A percentile compares a stretch with the other conserved stretches of the same genome.
Conservation (phyloP, 2,329 filamentous ascomycete species). For the Trichoderma aggressivum region DNA sequence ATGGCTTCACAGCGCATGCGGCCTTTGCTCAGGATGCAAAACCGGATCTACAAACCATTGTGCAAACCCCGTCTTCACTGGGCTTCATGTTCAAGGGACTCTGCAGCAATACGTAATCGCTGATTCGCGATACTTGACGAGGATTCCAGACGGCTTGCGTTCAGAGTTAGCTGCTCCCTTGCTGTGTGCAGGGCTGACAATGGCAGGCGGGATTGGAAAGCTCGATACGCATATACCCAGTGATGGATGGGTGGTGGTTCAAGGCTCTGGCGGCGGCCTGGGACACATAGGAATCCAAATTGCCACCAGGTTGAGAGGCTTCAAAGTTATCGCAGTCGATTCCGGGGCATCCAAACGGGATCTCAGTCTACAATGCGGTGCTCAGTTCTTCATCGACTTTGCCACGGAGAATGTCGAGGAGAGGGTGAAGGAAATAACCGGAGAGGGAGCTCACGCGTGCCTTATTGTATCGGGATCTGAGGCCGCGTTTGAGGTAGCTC, state of each 20-base stretch:
- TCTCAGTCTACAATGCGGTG: conserved; percentile 26
- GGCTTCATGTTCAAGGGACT: conserved; percentile 34
- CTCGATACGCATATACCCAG: conserved; percentile 18
- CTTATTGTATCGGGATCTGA: conserved; percentile 29
- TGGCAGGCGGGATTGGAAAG: conserved; percentile 30
- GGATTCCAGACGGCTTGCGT: conserved; percentile 24
- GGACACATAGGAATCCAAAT: conserved; percentile 35
- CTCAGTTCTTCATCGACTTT: conserved; percentile 30
- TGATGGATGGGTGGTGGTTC: conserved; percentile 30
- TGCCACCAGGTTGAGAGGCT: conserved; percentile 22
- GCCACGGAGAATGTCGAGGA: conserved; percentile 23
- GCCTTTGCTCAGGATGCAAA: conserved; percentile 36
- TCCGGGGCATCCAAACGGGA: conserved; percentile 24
- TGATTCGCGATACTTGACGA: conserved; percentile 28
- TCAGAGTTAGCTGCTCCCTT: conserved; percentile 29
- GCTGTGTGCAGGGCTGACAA: conserved; percentile 33
- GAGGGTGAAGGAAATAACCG: conserved; percentile 25
- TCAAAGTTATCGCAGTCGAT: conserved; percentile 32
- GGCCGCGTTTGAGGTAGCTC: conserved; percentile 26
- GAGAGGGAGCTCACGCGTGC: conserved; percentile 28
- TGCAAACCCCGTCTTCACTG: conserved; percentile 39
- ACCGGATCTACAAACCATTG: conserved; percentile 38
- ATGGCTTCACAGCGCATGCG: conserved; percentile 44
- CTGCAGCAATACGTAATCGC: conserved; percentile 33
- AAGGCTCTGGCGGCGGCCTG: conserved; percentile 32